Base-by-base conservation (phyloP, 1,284 basidiomycete genomes). In the Sporisorium sorghi region DNA sequence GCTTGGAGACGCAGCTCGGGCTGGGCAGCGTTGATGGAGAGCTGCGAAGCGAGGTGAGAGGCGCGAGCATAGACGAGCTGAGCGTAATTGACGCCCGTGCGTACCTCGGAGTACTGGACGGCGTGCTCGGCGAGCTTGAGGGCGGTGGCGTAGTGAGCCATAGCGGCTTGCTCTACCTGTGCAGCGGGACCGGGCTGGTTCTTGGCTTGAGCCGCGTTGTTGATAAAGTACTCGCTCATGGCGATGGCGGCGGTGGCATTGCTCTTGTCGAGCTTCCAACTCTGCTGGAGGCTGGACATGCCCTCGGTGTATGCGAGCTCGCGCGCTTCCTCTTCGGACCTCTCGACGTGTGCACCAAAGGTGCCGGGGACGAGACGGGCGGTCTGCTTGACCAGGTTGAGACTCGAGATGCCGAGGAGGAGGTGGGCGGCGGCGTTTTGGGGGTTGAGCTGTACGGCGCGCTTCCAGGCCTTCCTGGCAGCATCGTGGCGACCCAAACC, bases 61-160 rank as follows among this genome's bases (percentile, higher is more conserved):
- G 83, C 77, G 33, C 81, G 74, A 6, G 83, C 83, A 42, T 77
- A 78, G 55, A 71, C 58, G 40, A 83, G 75, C 62, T 72, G 73
- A 10, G 80, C 81, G 33, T 83, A 76, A 32, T 76, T 59, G 49
- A 80, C 62, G 33, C 77, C 73, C 11, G 71, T 43, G n/a, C 72
- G 58, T 2, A 73, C 62, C 55, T 84, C 83, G 17, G 83, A 79
- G 23, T 81, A 83, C 68, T 84, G 83, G 50, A 83, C 70, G 9
- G 83, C 82, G 33, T 83, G 82, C 46, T 84, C 83, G 37, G 73
- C 76, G 5, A 84, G 73, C 70, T 83, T 84, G 57, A 83, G 71
- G 7, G 83, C 81, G 37, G 73, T 73, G 15, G 56, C 63, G 30
- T 79, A 80, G 60, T 77, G 53, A 12, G 68, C 55, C 55, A 66